A percentile compares a stretch with the other conserved stretches of the same genome.
Conservation (phyloP, 2,329 filamentous ascomycete species). For the Monosporascus ibericus region DNA sequence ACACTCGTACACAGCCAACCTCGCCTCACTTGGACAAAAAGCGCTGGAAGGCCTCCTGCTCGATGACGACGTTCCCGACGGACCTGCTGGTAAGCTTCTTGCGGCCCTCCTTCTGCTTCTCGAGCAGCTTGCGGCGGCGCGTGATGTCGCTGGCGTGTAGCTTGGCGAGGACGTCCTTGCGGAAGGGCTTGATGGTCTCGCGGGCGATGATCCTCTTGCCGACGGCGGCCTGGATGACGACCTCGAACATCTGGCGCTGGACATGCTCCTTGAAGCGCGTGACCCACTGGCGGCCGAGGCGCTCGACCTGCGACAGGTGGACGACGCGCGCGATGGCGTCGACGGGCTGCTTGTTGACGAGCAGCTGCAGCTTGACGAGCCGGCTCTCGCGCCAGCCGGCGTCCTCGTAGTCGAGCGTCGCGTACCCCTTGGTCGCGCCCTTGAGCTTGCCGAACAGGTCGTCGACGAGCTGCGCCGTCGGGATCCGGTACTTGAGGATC, state of each 20-base stretch:
- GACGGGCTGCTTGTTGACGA: conserved; percentile 89
- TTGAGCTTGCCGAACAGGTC: conserved; percentile 98
- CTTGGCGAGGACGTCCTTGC: conserved; percentile 91
- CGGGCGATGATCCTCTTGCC: conserved; percentile 79
- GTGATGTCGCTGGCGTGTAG: conserved; percentile 86
- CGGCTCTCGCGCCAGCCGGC: conserved; percentile 76
- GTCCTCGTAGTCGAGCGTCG: conserved; percentile 94
- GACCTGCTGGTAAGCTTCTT: conserved; percentile 66
- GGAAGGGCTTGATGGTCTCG: conserved; percentile 92
- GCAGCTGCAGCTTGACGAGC: conserved; percentile 82
- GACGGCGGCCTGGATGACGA: conserved; percentile 86
- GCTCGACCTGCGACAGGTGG: conserved; percentile 73
- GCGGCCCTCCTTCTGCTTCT: conserved; percentile 93
- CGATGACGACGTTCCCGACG: conserved; percentile 90
- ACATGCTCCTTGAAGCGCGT: conserved; percentile 96
- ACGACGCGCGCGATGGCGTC: conserved; percentile 92
- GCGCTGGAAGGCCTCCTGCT: conserved; percentile 89
- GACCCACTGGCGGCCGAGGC: conserved; percentile 82
- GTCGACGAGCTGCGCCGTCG: conserved; percentile 84
- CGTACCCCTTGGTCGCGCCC: conserved; percentile 88
- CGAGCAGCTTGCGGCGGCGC: conserved; percentile 76
- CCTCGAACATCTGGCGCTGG: conserved; percentile 93
- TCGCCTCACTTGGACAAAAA: conserved; percentile 69
- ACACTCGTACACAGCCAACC: not conserved
- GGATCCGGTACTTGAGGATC: conserved; percentile 87